These are phyloP conservation scores for Sequoia sempervirens DNA, from an alignment of 75 land plant species.

Conservation along the genomic window DNA sequence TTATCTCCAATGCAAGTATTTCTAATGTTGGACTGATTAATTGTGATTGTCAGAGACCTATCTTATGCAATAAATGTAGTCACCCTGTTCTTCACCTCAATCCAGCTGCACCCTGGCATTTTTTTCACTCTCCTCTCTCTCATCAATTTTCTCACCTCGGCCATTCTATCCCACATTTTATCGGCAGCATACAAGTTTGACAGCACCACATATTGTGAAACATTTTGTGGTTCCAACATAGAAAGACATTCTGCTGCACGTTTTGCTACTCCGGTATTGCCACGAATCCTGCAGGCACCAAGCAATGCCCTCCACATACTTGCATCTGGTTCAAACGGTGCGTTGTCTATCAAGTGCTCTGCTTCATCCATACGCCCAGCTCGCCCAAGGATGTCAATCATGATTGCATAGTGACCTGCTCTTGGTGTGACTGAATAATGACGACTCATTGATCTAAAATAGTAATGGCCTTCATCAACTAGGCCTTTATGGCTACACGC, in stretches of 20 bases:
- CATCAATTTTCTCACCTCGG: slow-evolving; percentile 13
- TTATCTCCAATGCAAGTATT: not conserved
- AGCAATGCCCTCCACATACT: slow-evolving; percentile 19
- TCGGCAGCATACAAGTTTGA: slow-evolving; percentile 18
- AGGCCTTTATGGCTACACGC: slow-evolving; percentile 14
- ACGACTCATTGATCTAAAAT: slow-evolving; percentile 9
- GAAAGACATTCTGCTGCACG: slow-evolving; percentile 16
- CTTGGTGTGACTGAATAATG: slow-evolving; percentile 6
- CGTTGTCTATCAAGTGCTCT: slow-evolving; percentile 2
- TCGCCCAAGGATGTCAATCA: slow-evolving; percentile 20
- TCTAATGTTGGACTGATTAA: not conserved
- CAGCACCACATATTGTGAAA: slow-evolving; percentile 8
- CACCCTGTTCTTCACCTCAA: slow-evolving; percentile 18
- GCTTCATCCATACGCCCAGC: slow-evolving; percentile 20
- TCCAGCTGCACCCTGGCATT: slow-evolving; percentile 18
- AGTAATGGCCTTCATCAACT: slow-evolving; percentile 9
- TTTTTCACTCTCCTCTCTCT: slow-evolving; percentile 8
- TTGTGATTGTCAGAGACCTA: not conserved
- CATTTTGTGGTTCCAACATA: slow-evolving; percentile 12
- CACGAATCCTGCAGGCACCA: slow-evolving; percentile 12
- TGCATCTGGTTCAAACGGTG: slow-evolving; percentile 18
- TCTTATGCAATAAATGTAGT: slow-evolving; percentile 7
- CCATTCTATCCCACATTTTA: slow-evolving; percentile 13
- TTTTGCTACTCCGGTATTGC: slow-evolving; percentile 15
- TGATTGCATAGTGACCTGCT: slow-evolving; percentile 12